Evolutionary conservation across 2,329 filamentous ascomycete genomes (phyloP).

Genomic region (Lachnellula subtilissima): DNA sequence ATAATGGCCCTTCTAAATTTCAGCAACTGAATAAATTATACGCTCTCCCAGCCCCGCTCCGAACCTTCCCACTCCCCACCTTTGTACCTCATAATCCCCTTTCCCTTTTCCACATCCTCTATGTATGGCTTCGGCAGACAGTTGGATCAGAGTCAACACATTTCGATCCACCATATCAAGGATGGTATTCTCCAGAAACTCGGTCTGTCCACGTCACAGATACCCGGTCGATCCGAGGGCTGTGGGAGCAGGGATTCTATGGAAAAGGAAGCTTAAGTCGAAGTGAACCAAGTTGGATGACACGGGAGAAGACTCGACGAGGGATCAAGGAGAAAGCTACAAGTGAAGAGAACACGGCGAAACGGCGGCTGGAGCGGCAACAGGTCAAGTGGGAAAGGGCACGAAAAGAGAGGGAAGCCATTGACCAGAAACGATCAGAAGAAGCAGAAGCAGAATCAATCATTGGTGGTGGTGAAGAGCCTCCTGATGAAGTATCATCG

Average conservation of each 20-base stretch:
- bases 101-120: conserved; percentile 75
- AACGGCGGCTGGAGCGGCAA: conserved; percentile 70
- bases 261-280: conserved; percentile 90
- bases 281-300: conserved; percentile 91
- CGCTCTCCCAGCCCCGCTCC: conserved; percentile 71
- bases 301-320: conserved; percentile 69
- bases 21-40: conserved; percentile 68
- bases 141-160: conserved; percentile 61
- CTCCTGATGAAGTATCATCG: not conserved
- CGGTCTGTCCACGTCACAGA: conserved; percentile 82
- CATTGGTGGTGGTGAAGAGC: not conserved
- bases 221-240: conserved; percentile 64
- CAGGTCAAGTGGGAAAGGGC: conserved; percentile 88
- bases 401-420: conserved; percentile 77
- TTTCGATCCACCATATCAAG: conserved; percentile 60
- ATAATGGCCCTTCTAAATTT: conserved; percentile 27
- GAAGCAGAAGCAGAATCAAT: conserved; percentile 35
- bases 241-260: conserved; percentile 98
- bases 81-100: conserved; percentile 92
- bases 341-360: conserved; percentile 74
- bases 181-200: conserved; percentile 76
- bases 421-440: conserved; percentile 63
- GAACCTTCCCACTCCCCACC: conserved; percentile 75
- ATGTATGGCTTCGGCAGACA: conserved; percentile 70
- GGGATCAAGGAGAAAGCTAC: conserved; percentile 63